phyloP scores from a whole-genome alignment of 1,139 yeast species.

The Kurtzmaniella natalensis region DNA sequence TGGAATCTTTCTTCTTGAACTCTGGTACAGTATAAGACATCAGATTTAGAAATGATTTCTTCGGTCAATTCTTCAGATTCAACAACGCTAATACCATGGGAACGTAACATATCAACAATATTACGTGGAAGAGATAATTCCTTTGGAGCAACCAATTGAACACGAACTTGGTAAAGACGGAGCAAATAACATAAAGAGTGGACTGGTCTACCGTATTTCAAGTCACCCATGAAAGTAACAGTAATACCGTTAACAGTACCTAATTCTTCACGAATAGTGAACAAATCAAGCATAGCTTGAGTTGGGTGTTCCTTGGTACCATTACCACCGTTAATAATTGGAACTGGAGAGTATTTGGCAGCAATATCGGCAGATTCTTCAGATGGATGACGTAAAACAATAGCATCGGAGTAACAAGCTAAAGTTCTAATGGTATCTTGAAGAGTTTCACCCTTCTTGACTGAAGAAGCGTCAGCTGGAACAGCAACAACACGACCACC shows the following conservation, averaged over 20 bases:
- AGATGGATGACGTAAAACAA: constrained; percentile 94
- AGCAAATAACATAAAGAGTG: constrained; percentile 92
- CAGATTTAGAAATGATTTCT: constrained; percentile 82
- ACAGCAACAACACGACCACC: constrained; percentile 97
- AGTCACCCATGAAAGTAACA: constrained; percentile 98
- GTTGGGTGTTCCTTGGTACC: constrained; percentile 98
- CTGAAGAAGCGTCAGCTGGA: constrained; percentile 80
- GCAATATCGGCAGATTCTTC: constrained; percentile 92
- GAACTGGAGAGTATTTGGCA: constrained; percentile 94
- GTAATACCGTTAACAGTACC: constrained; percentile 98
- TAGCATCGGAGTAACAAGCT: constrained; percentile 95
- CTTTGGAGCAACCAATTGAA: constrained; percentile 87
- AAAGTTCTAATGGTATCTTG: constrained; percentile 95
- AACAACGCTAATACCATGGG: constrained; percentile 61
- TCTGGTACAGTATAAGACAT: constrained; percentile 95
- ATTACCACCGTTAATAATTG: constrained; percentile 96
- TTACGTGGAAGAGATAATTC: constrained; percentile 80
- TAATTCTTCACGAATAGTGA: constrained; percentile 97
- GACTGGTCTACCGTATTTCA: constrained; percentile 97
- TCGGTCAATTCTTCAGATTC: constrained; percentile 78
- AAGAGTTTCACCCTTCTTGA: constrained; percentile 95
- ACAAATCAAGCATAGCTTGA: constrained; percentile 94
- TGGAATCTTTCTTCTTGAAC: constrained; percentile 95
- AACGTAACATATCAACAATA: constrained; percentile 59
- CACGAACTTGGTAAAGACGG: constrained; percentile 87